These are phyloP conservation scores for Fistulina hepatica DNA, from an alignment of 1,284 basidiomycete species.

Conservation along the genomic window DNA sequence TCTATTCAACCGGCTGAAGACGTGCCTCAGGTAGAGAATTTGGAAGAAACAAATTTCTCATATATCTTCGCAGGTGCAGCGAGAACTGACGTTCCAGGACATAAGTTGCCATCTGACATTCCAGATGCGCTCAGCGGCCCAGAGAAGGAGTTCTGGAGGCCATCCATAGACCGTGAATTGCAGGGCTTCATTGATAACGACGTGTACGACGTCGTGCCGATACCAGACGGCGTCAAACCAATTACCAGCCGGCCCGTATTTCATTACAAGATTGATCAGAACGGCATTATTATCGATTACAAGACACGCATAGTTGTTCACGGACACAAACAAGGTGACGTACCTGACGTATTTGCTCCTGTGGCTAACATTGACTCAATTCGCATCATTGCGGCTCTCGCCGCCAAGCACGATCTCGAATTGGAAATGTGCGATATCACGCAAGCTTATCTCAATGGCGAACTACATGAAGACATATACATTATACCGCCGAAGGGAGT, in stretches of 20 bases:
- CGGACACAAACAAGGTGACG: constrained; percentile 18
- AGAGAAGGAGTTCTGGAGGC: too few relatives aligned
- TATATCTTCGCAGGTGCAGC: constrained; percentile 1
- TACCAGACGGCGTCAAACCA: constrained; percentile 13
- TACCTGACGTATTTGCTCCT: constrained; percentile 24
- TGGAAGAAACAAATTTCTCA: too few relatives aligned
- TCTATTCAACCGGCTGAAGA: too few relatives aligned
- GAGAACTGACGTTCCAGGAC: neutral
- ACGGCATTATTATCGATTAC: constrained; percentile 13
- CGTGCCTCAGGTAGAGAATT: too few relatives aligned
- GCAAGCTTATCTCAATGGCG: constrained; percentile 23
- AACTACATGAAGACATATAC: constrained; percentile 14
- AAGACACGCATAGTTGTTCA: constrained; percentile 13
- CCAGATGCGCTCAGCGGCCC: too few relatives aligned
- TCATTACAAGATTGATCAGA: constrained; percentile 3
- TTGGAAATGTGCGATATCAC: constrained; percentile 26
- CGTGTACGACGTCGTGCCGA: constrained; percentile 14
- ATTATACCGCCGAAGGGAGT: constrained; percentile 14
- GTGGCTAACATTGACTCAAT: constrained; percentile 23
- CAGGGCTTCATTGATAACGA: constrained; percentile 11
- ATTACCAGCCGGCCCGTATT: constrained; percentile 4
- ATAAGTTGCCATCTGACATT: too few relatives aligned
- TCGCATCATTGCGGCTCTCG: constrained; percentile 22
- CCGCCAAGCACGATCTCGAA: constrained; percentile 20
- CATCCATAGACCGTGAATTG: too few relatives aligned